Base-by-base conservation (phyloP, 768 basidiomycete genomes). In the Rubroboletus satanas region DNA sequence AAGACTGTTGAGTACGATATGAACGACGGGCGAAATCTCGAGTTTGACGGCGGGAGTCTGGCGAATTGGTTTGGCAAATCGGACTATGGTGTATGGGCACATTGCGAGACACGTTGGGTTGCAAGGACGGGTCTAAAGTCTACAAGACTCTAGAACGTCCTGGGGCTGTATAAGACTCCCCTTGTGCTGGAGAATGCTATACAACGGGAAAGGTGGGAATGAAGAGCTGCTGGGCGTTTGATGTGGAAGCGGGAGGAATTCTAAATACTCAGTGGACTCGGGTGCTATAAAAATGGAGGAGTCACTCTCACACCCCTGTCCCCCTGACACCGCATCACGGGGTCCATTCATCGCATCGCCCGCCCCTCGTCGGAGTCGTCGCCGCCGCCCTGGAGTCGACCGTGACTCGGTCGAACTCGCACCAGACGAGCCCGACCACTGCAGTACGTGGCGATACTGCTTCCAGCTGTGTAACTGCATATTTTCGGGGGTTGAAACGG, bases 91-190 rank as follows among this genome's bases (percentile, higher is more conserved):
- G 63, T 63, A 57, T 32, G 50, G 21, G 41, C 57, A 76, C 83
- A 84, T 84, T 65, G 69, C 64, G 71, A 64, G 52, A 62, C 58
- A 54, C 52, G 63, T 43, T 52, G 55, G 53, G 49, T 36, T 29
- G 62, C 45, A 51, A 66, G 71, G 66, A 68, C 60, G 51, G 33
- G 58, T 45, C 74, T 64, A 69, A 70, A 72, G 70, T 65, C 69
- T 75, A 8, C 63, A 63, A 69, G 71, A 66, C 77, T 74, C 72
- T 77, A 76, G 79, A 57, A 61, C 64, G 77, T 68, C 76, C 76
- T 71, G 57, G 43, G 41, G 18, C 2, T 61, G 64, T 63, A 58
- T 57, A 62, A 58, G 12, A 54, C 39, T 54, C 64, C 61, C 64
- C 62, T 50, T 26, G 33, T 1, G 31, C 1, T 45, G 63, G 65